Base-by-base conservation (phyloP, 345 rosid species). In the Murraya paniculata region DNA sequence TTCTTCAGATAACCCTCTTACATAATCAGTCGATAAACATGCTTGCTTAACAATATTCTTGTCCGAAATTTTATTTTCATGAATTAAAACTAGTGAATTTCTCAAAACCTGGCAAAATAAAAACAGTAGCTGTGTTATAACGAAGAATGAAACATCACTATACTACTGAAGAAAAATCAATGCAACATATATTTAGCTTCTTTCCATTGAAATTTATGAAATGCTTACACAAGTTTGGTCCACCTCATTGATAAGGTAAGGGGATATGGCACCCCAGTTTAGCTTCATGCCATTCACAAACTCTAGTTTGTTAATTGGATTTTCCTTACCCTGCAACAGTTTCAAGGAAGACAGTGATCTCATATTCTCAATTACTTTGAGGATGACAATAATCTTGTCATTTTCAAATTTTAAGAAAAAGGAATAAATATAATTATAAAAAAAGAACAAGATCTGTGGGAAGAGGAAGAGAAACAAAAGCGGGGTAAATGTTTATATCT, bases 261-360 rank as follows among this genome's bases (percentile, higher is more conserved):
- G 85, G 33, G 90, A 87, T 67, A 87, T 85, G 68, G 85, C 83
- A 30, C 90, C 90, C 65, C 90, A 81, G 59, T 87, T 87, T 62
- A 87, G 77, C 81, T 85, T 87, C 87, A 87, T 81, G 31, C 90
- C 88, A 71, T 85, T 88, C 25, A 87, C 88, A 59, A 87, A 86
- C 81, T 87, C 90, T 67, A 87, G 57, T 64, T 87, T 87, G 67
- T 87, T 87, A 64, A 64, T 62, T 41, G 85, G 68, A 33, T 88
- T 87, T 75, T 87, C 85, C 64, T 86, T 88, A 76, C 83, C 90
- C 88, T 85, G 79, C 11, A 79, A 77, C 10, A 66, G 19, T 28
- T 36, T n/a, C 2, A 22, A 24, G 5, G 31, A 58, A 35, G 10
- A 39, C 45, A 39, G 4, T 33, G 35, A 39, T 39, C 45, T 39